Base-by-base conservation (phyloP, 116 monocot species). In the Posidonia oceanica region DNA sequence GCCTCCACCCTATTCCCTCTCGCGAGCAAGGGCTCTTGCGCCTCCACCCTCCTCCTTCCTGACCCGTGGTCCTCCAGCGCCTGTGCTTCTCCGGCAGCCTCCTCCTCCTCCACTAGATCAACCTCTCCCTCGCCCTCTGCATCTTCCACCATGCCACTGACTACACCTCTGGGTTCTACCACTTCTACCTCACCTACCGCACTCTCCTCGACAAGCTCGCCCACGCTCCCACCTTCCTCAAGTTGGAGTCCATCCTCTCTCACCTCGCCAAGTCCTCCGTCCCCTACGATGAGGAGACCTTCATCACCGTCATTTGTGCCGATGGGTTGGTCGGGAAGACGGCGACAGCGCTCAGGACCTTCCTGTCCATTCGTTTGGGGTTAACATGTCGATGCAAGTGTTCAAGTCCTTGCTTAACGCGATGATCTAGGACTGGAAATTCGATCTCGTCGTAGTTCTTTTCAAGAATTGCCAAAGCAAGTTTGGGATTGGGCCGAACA, bases 341-440 rank as follows among this genome's bases (percentile, higher is more conserved):
- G 16, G 3, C 73, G 51, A 59, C 71, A 52, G 71, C 87, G 17
- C 77, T 87, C 37, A 66, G 69, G 36, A 66, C 62, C 48, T 90
- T 94, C 81, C 77, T 87, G 69, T 78, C 82, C 42, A 81, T 94
- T 63, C 81, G 16, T 87, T 85, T 68, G 44, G 79, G 20, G 82
- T 83, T 62, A 64, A 58, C 39, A 52, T 80, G 36, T 83, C 89
- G 39, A 87, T 87, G 54, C 80, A 89, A 12, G 78, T 87, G 39
- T 80, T 94, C 81, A 92, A 88, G 74, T 81, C 83, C 38, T 80
- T 92, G 61, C 88, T 92, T 71, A 83, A 87, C 69, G 84, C 87
- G 55, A 82, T 94, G 84, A 58, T 89, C 11, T 82, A 78, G 69
- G 81, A 80, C 78, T 78, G 68, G 14, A 78, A 81, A 14, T 67